Evolutionary conservation across 179 eudicot genomes (phyloP).

Genomic region (Beta macrorhiza): DNA sequence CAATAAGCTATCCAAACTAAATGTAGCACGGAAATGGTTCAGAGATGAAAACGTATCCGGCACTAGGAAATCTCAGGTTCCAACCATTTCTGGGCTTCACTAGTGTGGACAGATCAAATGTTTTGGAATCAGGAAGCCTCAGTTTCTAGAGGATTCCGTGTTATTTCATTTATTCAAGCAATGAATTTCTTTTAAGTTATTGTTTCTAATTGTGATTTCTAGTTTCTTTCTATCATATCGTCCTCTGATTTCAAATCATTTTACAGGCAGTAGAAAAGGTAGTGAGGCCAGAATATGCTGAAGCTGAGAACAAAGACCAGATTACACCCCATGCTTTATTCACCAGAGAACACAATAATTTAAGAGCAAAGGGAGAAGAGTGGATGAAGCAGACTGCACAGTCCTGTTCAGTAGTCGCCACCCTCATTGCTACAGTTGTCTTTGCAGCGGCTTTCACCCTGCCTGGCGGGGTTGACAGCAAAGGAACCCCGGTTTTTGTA

Average conservation of each 20-base stretch:
- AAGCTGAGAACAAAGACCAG: neutral
- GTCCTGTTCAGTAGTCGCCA: constrained; percentile 29
- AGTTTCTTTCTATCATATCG: neutral
- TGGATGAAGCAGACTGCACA: constrained; percentile 35
- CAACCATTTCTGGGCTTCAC: too few relatives aligned
- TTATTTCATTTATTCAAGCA: too few relatives aligned
- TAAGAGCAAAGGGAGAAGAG: constrained; percentile 28
- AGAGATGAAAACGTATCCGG: too few relatives aligned
- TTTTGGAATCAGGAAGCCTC: too few relatives aligned
- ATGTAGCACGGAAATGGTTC: too few relatives aligned
- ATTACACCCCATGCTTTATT: constrained; percentile 12
- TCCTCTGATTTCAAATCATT: too few relatives aligned
- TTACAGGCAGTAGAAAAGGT: constrained; percentile 16
- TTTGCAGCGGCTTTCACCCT: constrained; percentile 31
- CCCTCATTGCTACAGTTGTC: constrained; percentile 30
- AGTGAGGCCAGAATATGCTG: constrained; percentile 9
- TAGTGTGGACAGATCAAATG: too few relatives aligned
- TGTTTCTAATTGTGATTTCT: too few relatives aligned
- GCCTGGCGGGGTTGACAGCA: constrained; percentile 26
- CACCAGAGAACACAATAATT: constrained; percentile 24
- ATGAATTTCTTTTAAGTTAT: too few relatives aligned
- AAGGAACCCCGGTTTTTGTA: constrained; percentile 20
- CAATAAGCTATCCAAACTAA: too few relatives aligned
- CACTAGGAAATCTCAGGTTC: too few relatives aligned
- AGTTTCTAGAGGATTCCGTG: neutral